Percentiles rank a stretch among this genome's conserved stretches.
Conservation (phyloP, 2,329 filamentous ascomycete species). For the Ascosphaera aggregata region DNA sequence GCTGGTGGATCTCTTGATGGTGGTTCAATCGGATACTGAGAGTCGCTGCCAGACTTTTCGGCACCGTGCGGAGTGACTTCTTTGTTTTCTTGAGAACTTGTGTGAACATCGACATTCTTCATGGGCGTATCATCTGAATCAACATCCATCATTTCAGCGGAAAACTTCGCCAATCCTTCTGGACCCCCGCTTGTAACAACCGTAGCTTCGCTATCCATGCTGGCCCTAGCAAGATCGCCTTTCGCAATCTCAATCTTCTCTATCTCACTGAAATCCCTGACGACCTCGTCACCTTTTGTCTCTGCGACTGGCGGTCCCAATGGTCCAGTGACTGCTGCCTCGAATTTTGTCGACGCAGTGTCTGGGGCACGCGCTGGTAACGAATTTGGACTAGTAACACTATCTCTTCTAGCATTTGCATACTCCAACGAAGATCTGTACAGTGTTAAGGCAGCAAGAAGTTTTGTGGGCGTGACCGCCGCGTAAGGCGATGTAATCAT, state of each 20-base stretch:
- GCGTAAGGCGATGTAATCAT: constrained; percentile 40
- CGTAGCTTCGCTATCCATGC: not conserved
- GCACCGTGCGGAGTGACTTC: not conserved
- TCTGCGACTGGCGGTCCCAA: constrained; percentile 15
- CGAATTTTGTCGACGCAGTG: constrained; percentile 20
- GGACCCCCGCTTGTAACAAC: not conserved
- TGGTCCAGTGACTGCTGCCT: constrained; percentile 23
- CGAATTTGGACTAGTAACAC: constrained; percentile 18
- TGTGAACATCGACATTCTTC: not conserved
- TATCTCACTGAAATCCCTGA: constrained; percentile 5
- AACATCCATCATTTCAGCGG: constrained; percentile 7
- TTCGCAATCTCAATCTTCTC: constrained; percentile 3
- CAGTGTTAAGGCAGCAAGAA: constrained; percentile 59
- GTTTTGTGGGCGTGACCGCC: constrained; percentile 47
- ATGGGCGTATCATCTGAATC: constrained; percentile 6
- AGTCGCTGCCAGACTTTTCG: not conserved
- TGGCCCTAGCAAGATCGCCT: not conserved
- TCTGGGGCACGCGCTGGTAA: constrained; percentile 11
- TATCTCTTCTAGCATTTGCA: constrained; percentile 19
- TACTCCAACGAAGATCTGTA: constrained; percentile 34
- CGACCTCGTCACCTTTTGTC: constrained; percentile 2
- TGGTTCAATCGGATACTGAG: not conserved
- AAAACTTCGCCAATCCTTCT: constrained; percentile 7
- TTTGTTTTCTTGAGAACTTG: not conserved
- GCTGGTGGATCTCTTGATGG: not conserved